These are phyloP conservation scores for Puccinia novopanici DNA, from an alignment of 1,284 basidiomycete genomes.

Conservation along the genomic window DNA sequence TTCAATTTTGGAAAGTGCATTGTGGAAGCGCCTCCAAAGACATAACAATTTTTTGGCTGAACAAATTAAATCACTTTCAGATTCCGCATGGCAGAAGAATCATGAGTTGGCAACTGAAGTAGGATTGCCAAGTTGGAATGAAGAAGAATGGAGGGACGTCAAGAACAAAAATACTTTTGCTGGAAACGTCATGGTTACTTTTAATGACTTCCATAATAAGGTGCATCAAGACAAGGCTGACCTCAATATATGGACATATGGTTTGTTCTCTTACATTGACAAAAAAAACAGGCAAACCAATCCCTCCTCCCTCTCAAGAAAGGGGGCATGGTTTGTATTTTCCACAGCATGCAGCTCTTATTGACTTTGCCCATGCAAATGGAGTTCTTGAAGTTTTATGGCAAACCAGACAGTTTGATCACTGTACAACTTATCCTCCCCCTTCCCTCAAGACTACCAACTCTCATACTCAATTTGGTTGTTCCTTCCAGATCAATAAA, in stretches of 20 bases:
- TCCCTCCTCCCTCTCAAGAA: neutral
- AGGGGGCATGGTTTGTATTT: neutral
- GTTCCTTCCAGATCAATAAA: no score
- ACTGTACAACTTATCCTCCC: neutral
- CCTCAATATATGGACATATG: conserved; percentile 1
- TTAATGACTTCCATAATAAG: conserved; percentile 9
- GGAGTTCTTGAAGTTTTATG: conserved; percentile 4
- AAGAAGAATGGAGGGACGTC: neutral
- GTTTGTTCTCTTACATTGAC: conserved; percentile 9
- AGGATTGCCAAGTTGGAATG: neutral
- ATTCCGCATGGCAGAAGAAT: conserved; percentile 5
- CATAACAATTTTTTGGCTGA: conserved; percentile 1
- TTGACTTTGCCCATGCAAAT: conserved; percentile 10
- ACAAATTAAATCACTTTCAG: neutral
- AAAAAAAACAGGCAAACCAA: neutral
- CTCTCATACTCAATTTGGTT: neutral
- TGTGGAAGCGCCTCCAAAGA: neutral
- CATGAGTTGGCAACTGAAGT: neutral
- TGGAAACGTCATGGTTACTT: neutral
- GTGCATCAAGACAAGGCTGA: neutral
- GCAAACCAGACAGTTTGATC: conserved; percentile 1
- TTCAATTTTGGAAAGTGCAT: neutral
- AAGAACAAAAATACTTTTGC: neutral
- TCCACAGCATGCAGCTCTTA: neutral
- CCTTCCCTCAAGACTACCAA: neutral